phyloP scores from a whole-genome alignment of 148 eudicot species.

The Pouteria glomerata region DNA sequence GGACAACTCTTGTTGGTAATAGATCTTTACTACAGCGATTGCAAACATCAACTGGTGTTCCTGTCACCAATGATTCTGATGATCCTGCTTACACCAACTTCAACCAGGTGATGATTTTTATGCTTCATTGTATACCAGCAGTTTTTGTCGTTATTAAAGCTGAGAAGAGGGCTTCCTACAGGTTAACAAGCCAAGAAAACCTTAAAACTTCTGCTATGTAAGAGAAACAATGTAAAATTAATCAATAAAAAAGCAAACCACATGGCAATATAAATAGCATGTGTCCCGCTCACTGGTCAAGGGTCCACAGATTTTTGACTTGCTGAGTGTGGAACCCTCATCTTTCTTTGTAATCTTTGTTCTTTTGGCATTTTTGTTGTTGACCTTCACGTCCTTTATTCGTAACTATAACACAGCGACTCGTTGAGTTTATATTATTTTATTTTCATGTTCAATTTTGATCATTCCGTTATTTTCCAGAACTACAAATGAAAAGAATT shows the following conservation, averaged over 20 bases:
- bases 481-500: background rate
- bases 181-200: background rate
- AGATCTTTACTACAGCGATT: slow-evolving; percentile 59
- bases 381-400: background rate
- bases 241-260: background rate
- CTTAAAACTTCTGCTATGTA: background rate
- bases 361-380: background rate
- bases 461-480: background rate
- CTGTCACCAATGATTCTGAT: slow-evolving; percentile 52
- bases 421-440: background rate
- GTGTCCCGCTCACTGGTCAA: background rate
- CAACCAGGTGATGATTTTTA: slow-evolving; percentile 45
- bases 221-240: background rate
- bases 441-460: background rate
- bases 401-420: background rate
- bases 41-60: slow-evolving; percentile 59
- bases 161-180: background rate
- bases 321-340: background rate
- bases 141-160: background rate
- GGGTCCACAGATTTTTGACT: background rate
- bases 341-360: background rate
- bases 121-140: background rate
- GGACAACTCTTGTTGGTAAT: slow-evolving; percentile 66
- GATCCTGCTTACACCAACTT: slow-evolving; percentile 70
- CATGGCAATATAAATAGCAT: background rate